Percentiles rank a stretch among this genome's conserved stretches.
Evolutionary conservation across 768 basidiomycete genomes (phyloP).

Genomic region (Trametes cubensis): DNA sequence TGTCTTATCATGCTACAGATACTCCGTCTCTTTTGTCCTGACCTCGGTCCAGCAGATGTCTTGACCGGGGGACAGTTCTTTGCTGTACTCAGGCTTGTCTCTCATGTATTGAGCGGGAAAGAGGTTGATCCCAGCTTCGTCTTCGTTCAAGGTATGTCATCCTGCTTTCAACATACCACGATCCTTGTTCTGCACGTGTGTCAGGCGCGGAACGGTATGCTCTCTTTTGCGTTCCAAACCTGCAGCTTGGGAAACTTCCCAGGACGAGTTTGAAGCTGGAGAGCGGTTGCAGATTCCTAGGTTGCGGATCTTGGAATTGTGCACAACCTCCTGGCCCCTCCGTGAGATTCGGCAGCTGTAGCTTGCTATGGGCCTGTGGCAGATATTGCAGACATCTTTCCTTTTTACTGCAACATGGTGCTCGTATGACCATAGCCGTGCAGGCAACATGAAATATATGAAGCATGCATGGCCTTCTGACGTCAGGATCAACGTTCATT

Average conservation of each 20-base stretch:
- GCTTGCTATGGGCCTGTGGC: neutral
- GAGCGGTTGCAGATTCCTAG: neutral
- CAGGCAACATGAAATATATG: neutral
- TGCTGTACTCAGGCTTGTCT: slow-evolving; percentile 66
- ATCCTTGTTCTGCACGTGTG: neutral
- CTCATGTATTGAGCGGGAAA: slow-evolving; percentile 62
- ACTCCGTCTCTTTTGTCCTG: slow-evolving; percentile 63
- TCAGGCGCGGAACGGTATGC: neutral
- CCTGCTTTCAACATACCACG: neutral
- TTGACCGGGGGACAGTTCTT: slow-evolving; percentile 77
- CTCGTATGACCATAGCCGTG: too few relatives aligned
- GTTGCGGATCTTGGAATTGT: neutral
- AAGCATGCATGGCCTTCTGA: neutral
- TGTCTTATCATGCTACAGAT: slow-evolving; percentile 46
- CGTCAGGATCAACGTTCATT: slow-evolving; percentile 10
- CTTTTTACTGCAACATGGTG: too few relatives aligned
- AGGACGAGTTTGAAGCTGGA: neutral
- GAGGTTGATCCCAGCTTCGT: slow-evolving; percentile 66
- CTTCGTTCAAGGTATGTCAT: slow-evolving; percentile 70
- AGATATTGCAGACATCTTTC: neutral
- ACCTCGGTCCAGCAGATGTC: slow-evolving; percentile 51
- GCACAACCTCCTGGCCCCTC: neutral
- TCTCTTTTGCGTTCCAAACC: neutral
- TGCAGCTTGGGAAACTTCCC: neutral
- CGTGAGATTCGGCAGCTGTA: slow-evolving; percentile 10